These are phyloP conservation scores for Salinomyces thailandicus DNA, from an alignment of 2,329 filamentous ascomycete species.

Conservation along the genomic window DNA sequence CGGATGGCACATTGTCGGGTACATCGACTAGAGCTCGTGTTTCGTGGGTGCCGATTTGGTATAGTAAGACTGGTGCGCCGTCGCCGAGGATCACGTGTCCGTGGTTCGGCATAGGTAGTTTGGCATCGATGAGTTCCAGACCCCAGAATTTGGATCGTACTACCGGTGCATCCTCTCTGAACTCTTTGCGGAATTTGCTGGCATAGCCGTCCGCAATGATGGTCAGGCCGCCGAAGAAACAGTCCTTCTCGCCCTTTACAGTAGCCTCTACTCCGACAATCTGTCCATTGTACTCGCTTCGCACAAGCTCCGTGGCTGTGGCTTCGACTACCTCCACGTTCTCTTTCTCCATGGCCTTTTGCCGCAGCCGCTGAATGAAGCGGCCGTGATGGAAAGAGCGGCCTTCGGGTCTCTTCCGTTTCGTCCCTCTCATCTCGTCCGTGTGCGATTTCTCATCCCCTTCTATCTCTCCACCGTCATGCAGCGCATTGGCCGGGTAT, in stretches of 20 bases:
- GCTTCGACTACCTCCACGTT: conserved; percentile 91
- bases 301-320: conserved; percentile 66
- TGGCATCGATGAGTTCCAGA: conserved; percentile 80
- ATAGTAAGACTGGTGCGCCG: conserved; percentile 71
- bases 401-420: conserved; percentile 53
- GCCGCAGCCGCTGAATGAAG: conserved; percentile 74
- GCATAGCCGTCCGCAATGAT: conserved; percentile 87
- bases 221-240: conserved; percentile 79
- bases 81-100: conserved; percentile 83
- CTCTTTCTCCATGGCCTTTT: conserved; percentile 59
- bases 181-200: conserved; percentile 79
- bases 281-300: conserved; percentile 55
- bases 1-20: conserved; percentile 63
- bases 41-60: conserved; percentile 93
- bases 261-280: conserved; percentile 73
- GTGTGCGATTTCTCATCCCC: conserved; percentile 19
- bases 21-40: conserved; percentile 85
- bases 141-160: conserved; percentile 86
- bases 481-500: conserved; percentile 56
- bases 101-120: conserved; percentile 62
- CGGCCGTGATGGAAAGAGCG: conserved; percentile 86
- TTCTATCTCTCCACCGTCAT: conserved; percentile 24
- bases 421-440: conserved; percentile 22
- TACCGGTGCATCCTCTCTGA: conserved; percentile 55
- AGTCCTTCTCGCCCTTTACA: conserved; percentile 55